Conservation (phyloP, 371 early-diverging fungal species). For the Neoconidiobolus thromboides region DNA sequence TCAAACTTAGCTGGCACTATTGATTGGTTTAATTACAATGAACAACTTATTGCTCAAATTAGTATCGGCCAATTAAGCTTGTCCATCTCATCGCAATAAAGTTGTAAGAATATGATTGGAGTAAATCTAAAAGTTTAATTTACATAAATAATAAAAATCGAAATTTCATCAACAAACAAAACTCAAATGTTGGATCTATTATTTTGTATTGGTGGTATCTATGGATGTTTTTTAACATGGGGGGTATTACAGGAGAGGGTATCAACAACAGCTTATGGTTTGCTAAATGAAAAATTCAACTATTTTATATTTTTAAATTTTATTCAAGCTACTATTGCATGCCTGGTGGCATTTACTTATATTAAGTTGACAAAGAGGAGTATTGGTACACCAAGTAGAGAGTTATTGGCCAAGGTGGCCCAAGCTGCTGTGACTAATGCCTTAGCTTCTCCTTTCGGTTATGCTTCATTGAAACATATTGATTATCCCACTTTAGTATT, state of each 20-base stretch:
- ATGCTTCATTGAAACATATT: conserved; percentile 78
- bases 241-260: conserved; percentile 85
- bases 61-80: too few species aligned
- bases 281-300: conserved; percentile 45
- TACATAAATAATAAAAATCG: too few species aligned
- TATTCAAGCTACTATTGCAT: conserved; percentile 60
- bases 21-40: too few species aligned
- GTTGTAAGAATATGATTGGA: too few species aligned
- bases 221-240: conserved; percentile 89
- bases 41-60: too few species aligned
- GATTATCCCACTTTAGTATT: conserved; percentile 95
- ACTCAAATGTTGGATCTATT: conserved; percentile 1
- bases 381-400: conserved; percentile 16
- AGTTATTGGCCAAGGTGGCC: conserved; percentile 32
- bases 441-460: conserved; percentile 81
- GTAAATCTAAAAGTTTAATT: too few species aligned
- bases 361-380: conserved; percentile 24
- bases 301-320: conserved; percentile 78
- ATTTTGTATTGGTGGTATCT: conserved; percentile 73
- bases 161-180: too few species aligned
- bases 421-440: conserved; percentile 59
- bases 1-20: too few species aligned
- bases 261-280: conserved; percentile 61
- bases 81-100: too few species aligned
- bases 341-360: conserved; percentile 54